A percentile compares a stretch with the other conserved stretches of the same genome.
These are phyloP conservation scores for Funneliformis caledonium DNA, from an alignment of 371 early-diverging fungal genomes.

Conservation along the genomic window DNA sequence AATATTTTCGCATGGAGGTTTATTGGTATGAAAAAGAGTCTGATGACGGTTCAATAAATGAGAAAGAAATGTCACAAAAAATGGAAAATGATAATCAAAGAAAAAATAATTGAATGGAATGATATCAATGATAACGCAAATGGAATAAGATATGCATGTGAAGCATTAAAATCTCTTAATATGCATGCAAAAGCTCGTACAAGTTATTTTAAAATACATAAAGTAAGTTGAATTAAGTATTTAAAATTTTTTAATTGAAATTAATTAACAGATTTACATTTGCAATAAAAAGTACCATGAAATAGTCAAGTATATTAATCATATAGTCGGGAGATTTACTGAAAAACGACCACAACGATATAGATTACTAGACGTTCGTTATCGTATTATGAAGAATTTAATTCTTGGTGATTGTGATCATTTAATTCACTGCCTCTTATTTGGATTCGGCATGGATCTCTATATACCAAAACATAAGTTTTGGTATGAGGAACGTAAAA, in stretches of 20 bases:
- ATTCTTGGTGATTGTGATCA: not conserved
- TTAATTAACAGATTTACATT: no score
- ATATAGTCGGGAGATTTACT: not conserved
- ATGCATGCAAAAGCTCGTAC: not conserved
- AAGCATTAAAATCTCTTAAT: not conserved
- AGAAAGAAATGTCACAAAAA: not conserved
- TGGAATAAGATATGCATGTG: not conserved
- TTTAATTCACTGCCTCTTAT: not conserved
- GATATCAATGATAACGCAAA: not conserved
- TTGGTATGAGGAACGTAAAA: not conserved
- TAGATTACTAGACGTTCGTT: not conserved
- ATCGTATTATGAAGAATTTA: not conserved
- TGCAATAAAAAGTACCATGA: not conserved
- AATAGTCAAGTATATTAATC: not conserved
- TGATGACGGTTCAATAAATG: no score
- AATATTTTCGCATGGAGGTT: not conserved
- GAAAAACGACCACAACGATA: not conserved
- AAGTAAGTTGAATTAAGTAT: no score
- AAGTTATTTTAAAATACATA: not conserved
- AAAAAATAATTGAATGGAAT: not conserved
- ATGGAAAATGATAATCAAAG: not conserved
- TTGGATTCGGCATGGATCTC: not conserved
- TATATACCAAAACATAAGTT: not conserved
- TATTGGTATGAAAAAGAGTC: not conserved
- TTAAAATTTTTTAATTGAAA: no score